Conservation (phyloP, 148 eudicot genomes). For the Rhododendron ovatum region DNA sequence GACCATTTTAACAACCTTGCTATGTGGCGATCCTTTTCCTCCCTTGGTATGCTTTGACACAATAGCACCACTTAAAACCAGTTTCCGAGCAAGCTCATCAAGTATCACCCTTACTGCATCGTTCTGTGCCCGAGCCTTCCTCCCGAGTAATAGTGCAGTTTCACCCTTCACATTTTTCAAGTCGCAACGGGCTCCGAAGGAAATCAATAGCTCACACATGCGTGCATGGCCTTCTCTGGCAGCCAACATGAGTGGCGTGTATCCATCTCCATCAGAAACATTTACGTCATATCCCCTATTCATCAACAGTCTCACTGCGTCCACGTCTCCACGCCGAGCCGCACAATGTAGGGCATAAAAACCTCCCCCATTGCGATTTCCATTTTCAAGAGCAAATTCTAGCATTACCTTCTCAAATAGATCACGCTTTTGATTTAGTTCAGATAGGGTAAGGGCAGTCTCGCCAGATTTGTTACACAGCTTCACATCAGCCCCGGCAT, state of each 20-base stretch:
- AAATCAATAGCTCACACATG: slow-evolving; percentile 52
- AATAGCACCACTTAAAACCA: slow-evolving; percentile 51
- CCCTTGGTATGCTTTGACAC: slow-evolving; percentile 72
- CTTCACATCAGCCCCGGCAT: slow-evolving; percentile 82
- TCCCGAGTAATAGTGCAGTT: slow-evolving; percentile 63
- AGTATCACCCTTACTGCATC: slow-evolving; percentile 54
- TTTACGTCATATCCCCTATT: slow-evolving; percentile 71
- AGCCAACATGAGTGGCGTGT: slow-evolving; percentile 87
- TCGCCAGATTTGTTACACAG: slow-evolving; percentile 62
- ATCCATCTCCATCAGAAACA: slow-evolving; percentile 51
- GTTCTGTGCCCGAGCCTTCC: slow-evolving; percentile 23
- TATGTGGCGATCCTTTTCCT: slow-evolving; percentile 76
- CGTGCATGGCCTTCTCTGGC: slow-evolving; percentile 68
- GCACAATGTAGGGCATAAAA: slow-evolving; percentile 82
- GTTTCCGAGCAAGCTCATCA: slow-evolving; percentile 53
- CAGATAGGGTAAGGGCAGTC: slow-evolving; percentile 49
- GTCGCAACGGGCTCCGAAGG: slow-evolving; percentile 48
- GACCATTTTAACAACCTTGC: slow-evolving; percentile 50
- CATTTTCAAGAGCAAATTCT: slow-evolving; percentile 74
- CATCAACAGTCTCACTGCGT: slow-evolving; percentile 52
- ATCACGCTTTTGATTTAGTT: slow-evolving; percentile 37
- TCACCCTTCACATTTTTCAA: slow-evolving; percentile 50
- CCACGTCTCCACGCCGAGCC: slow-evolving; percentile 65
- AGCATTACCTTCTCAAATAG: slow-evolving; percentile 79
- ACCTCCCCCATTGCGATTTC: slow-evolving; percentile 49